phyloP scores from a whole-genome alignment of 805 yeast species.

The Millerago galiae region DNA sequence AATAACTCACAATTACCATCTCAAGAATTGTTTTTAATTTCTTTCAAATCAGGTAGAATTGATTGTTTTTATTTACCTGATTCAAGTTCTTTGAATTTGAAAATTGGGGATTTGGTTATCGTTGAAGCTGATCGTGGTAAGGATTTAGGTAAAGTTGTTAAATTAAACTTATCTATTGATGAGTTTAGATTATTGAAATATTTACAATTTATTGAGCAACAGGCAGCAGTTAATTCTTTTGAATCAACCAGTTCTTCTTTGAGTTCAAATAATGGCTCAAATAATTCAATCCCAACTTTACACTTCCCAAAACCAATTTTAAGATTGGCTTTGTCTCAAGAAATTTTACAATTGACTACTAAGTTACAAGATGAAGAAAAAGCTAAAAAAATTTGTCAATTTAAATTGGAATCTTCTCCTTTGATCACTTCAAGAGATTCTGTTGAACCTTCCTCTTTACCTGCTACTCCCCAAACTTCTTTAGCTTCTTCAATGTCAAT shows the following conservation, averaged over 20 bases:
- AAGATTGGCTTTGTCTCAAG: conserved; percentile 70
- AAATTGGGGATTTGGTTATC: conserved; percentile 60
- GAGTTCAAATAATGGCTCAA: conserved; percentile 1
- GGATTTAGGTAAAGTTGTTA: conserved; percentile 70
- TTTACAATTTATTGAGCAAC: conserved; percentile 66
- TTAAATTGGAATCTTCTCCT: conserved; percentile 18
- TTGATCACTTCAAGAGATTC: conserved; percentile 6
- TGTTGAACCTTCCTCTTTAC: conserved; percentile 1
- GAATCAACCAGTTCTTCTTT: conserved; percentile 11
- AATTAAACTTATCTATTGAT: conserved; percentile 55
- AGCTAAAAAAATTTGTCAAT: conserved; percentile 34
- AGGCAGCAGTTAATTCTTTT: conserved; percentile 38
- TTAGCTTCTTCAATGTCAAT: conserved; percentile 37
- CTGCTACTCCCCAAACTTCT: conserved; percentile 7
- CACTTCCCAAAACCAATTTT: conserved; percentile 66
- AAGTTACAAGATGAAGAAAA: conserved; percentile 69
- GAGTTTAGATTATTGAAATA: conserved; percentile 69
- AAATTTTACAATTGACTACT: conserved; percentile 51
- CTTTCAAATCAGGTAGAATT: conserved; percentile 72
- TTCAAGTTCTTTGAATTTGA: conserved; percentile 29
- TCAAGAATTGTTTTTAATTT: conserved; percentile 49
- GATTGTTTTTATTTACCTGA: conserved; percentile 67
- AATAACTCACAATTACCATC: conserved; percentile 19
- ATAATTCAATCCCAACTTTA: conserved; percentile 16
- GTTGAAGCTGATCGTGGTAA: conserved; percentile 84